Evolutionary conservation across 768 basidiomycete species (phyloP).

Genomic region (Pulveroboletus sp.): DNA sequence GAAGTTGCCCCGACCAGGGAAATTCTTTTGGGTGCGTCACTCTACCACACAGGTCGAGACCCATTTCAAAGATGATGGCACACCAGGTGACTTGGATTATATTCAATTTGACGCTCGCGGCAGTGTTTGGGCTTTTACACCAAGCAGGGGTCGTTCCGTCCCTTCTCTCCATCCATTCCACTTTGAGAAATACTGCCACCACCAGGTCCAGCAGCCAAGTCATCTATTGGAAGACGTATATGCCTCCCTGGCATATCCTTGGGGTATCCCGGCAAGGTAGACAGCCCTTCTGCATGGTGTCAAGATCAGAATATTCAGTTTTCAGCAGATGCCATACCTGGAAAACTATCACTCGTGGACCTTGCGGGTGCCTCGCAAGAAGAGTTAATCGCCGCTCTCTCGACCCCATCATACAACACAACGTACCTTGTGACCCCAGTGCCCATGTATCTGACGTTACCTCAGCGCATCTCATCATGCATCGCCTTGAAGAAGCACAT

Average conservation of each 20-base stretch:
- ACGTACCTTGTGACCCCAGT: conserved; percentile 32
- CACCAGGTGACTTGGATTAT: conserved; percentile 27
- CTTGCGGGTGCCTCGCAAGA: conserved; percentile 26
- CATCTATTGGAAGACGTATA: conserved; percentile 41
- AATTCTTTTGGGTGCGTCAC: conserved; percentile 32
- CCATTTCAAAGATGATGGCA: neutral
- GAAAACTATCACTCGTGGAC: conserved; percentile 25
- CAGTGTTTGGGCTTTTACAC: conserved; percentile 37
- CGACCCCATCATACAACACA: conserved; percentile 2
- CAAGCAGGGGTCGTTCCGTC: conserved; percentile 43
- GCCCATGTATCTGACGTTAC: conserved; percentile 23
- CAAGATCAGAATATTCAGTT: conserved; percentile 1
- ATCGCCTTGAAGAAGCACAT: conserved; percentile 22
- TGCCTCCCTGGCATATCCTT: conserved; percentile 37
- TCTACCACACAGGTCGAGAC: neutral
- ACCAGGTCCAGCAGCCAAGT: conserved; percentile 12
- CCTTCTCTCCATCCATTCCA: conserved; percentile 30
- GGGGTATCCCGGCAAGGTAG: conserved; percentile 25
- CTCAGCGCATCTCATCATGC: conserved; percentile 18
- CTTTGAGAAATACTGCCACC: conserved; percentile 7
- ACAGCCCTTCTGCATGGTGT: neutral
- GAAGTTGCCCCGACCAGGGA: conserved; percentile 25
- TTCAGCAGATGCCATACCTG: conserved; percentile 22
- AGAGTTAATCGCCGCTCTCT: conserved; percentile 17
- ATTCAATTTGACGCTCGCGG: conserved; percentile 27